Evolutionary conservation across 192 early-diverging fungal species (phyloP).

Genomic region (Coemansia aciculifera): DNA sequence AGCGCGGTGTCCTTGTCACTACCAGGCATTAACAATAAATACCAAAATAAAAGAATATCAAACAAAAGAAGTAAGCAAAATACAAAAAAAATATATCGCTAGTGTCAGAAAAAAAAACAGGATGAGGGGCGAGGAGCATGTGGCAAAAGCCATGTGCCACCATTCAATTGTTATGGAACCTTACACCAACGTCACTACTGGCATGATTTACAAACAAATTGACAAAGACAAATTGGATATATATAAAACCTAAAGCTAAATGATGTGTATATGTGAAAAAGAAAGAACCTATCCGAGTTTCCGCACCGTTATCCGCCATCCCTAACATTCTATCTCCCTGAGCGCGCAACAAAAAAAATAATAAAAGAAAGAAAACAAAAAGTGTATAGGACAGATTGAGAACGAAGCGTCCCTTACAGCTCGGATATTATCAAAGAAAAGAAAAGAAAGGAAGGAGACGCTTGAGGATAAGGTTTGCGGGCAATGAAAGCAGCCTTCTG

Average conservation of each 20-base stretch:
- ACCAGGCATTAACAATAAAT: neutral
- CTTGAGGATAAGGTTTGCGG: conserved; percentile 1
- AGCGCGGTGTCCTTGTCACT: neutral
- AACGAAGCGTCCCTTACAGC: conserved; percentile 5
- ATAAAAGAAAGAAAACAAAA: conserved; percentile 16
- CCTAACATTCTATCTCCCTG: neutral
- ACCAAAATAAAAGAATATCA: neutral
- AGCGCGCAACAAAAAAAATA: conserved; percentile 5
- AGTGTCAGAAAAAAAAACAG: neutral
- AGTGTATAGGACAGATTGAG: neutral
- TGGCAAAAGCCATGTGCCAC: neutral
- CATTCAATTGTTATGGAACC: neutral
- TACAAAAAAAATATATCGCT: neutral
- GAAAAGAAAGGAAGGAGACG: neutral
- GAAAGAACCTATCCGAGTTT: neutral
- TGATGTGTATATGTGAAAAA: neutral
- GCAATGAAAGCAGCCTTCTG: conserved; percentile 8
- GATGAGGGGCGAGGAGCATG: neutral
- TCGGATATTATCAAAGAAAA: conserved; percentile 3
- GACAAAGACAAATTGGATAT: neutral
- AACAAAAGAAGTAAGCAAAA: neutral
- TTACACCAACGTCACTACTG: neutral
- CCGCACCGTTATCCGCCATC: neutral
- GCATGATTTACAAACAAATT: neutral
- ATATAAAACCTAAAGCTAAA: neutral